phyloP scores from a whole-genome alignment of 495 filamentous ascomycete species.

The Hypomontagnella submonticulosa region DNA sequence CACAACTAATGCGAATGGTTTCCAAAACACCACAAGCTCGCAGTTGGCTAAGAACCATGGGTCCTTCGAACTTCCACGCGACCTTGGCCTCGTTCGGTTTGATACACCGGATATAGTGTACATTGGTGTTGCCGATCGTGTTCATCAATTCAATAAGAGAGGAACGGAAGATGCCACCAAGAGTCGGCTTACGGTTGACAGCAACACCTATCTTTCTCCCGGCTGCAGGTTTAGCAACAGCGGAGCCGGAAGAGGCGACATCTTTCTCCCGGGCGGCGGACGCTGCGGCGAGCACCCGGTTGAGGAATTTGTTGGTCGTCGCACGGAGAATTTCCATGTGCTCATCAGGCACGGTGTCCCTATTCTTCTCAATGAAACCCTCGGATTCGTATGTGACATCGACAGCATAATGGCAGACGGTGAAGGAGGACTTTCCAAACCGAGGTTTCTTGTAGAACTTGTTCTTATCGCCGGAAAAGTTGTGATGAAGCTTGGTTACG shows the following conservation, averaged over 20 bases:
- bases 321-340: slow-evolving; percentile 91
- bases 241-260: slow-evolving; percentile 70
- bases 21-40: slow-evolving; percentile 98
- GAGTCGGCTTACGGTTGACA: slow-evolving; percentile 93
- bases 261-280: slow-evolving; percentile 92
- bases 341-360: slow-evolving; percentile 98
- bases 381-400: slow-evolving; percentile 99
- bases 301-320: slow-evolving; percentile 87
- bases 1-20: slow-evolving; percentile 97
- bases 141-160: slow-evolving; percentile 98
- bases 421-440: slow-evolving; percentile 97
- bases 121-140: slow-evolving; percentile 97
- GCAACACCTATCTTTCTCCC: slow-evolving; percentile 89
- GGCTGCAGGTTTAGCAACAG: slow-evolving; percentile 74
- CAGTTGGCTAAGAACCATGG: slow-evolving; percentile 98
- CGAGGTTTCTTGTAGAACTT: slow-evolving; percentile 98
- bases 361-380: slow-evolving; percentile 99
- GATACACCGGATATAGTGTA: slow-evolving; percentile 99
- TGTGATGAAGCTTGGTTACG: slow-evolving; percentile 95
- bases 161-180: slow-evolving; percentile 98
- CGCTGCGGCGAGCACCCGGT: slow-evolving; percentile 84
- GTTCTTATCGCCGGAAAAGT: slow-evolving; percentile 90
- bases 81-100: slow-evolving; percentile 98
- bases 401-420: slow-evolving; percentile 97
- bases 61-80: slow-evolving; percentile 97